Evolutionary conservation across 805 yeast species (phyloP).

Genomic region (Candida lessepsii): DNA sequence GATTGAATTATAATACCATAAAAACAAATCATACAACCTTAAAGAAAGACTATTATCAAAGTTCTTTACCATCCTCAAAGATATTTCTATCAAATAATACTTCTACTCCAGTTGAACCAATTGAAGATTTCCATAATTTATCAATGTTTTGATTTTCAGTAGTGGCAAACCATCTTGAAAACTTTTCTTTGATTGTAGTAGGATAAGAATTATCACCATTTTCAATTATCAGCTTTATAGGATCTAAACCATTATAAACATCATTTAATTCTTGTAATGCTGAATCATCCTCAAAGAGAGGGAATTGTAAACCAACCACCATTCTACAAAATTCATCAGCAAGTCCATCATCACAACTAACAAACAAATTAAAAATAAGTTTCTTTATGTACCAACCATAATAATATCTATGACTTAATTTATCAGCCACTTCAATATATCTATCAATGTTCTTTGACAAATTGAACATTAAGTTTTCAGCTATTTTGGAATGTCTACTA

Average conservation of each 20-base stretch:
- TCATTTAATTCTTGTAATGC: slow-evolving; percentile 2
- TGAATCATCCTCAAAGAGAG: slow-evolving; percentile 4
- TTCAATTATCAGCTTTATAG: neutral
- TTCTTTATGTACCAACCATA: slow-evolving; percentile 9
- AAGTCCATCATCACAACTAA: neutral
- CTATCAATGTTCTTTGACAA: neutral
- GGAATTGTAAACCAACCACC: neutral
- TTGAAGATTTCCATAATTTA: slow-evolving; percentile 8
- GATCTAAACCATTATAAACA: too few relatives aligned
- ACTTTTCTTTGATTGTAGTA: neutral
- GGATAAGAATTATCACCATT: too few relatives aligned
- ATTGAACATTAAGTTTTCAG: neutral
- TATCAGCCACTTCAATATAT: slow-evolving; percentile 1
- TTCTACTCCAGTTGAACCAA: slow-evolving; percentile 3
- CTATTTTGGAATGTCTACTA: neutral
- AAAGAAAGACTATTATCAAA: too few relatives aligned
- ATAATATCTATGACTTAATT: slow-evolving; percentile 7
- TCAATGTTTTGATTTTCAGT: slow-evolving; percentile 7
- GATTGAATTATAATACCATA: too few relatives aligned
- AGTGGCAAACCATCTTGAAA: neutral
- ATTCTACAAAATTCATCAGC: neutral
- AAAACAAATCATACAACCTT: too few relatives aligned
- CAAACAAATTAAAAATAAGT: neutral
- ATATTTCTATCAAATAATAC: too few relatives aligned
- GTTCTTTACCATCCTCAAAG: too few relatives aligned